Evolutionary conservation across 2,329 filamentous ascomycete species (phyloP).

Genomic region (Nemania abortiva): DNA sequence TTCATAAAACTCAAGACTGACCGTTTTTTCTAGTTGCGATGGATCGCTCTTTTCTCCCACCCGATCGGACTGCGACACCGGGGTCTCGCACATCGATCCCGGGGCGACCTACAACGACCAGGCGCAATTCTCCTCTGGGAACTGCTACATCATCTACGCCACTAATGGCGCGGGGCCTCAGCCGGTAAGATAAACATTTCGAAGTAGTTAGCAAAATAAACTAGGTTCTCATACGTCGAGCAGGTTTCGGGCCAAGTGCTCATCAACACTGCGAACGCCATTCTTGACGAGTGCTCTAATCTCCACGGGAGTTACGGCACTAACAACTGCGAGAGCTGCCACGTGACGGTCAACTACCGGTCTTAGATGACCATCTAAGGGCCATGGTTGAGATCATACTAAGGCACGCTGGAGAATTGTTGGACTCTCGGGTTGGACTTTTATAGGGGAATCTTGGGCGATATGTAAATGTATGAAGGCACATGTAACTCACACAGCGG

Average conservation of each 20-base stretch:
- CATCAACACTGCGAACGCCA: constrained; percentile 7
- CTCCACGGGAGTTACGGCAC: constrained; percentile 9
- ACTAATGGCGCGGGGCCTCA: constrained; percentile 5
- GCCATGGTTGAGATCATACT: too few relatives aligned
- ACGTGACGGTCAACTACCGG: constrained; percentile 8
- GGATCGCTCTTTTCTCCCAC: background rate
- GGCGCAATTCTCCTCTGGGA: background rate
- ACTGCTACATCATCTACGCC: constrained; percentile 11
- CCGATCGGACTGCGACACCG: background rate
- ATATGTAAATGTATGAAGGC: too few relatives aligned
- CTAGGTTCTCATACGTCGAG: background rate
- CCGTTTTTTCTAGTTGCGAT: background rate
- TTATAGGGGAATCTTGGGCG: too few relatives aligned
- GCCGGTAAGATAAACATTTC: background rate
- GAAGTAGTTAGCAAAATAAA: background rate
- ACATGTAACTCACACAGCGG: too few relatives aligned
- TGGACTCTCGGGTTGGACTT: too few relatives aligned
- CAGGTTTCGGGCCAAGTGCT: constrained; percentile 7
- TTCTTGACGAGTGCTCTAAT: background rate
- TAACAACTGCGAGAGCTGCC: constrained; percentile 8
- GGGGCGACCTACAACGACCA: background rate
- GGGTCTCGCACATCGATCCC: background rate
- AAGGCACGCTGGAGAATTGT: too few relatives aligned
- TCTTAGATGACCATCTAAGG: background rate
- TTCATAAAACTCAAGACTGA: background rate